A percentile compares a stretch with the other conserved stretches of the same genome.
Evolutionary conservation across 352 stramenopile genomes (phyloP).

Genomic region (Globisporangium echinulatum): DNA sequence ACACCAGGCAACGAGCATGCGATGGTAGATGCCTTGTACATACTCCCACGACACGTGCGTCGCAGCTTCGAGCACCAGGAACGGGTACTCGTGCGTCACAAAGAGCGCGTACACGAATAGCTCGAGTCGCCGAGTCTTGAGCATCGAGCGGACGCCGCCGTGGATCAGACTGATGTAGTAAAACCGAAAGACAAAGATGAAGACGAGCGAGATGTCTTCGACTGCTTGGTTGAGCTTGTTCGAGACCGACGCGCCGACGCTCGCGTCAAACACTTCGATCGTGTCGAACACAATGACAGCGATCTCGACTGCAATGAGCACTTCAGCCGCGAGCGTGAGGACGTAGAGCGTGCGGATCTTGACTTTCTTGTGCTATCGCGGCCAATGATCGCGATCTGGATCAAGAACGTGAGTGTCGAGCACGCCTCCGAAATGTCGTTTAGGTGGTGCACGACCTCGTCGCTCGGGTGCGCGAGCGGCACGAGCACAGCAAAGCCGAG

Average conservation of each 20-base stretch:
- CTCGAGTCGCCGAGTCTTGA: slow-evolving; percentile 15
- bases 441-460: slow-evolving; percentile 11
- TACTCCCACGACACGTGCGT: slow-evolving; percentile 34
- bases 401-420: slow-evolving; percentile 25
- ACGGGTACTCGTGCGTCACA: slow-evolving; percentile 36
- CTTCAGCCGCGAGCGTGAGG: slow-evolving; percentile 17
- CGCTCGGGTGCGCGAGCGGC: slow-evolving; percentile 16
- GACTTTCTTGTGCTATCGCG: slow-evolving; percentile 22
- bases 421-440: slow-evolving; percentile 33
- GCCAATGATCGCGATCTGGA: slow-evolving; percentile 32
- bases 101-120: slow-evolving; percentile 23
- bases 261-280: neutral
- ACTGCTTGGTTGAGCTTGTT: slow-evolving; percentile 16
- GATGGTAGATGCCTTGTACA: slow-evolving; percentile 33
- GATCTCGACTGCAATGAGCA: slow-evolving; percentile 12
- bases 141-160: slow-evolving; percentile 1
- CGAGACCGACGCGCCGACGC: neutral
- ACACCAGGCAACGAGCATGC: slow-evolving; percentile 15
- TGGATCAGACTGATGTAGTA: slow-evolving; percentile 20
- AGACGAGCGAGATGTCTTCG: slow-evolving; percentile 24
- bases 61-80: slow-evolving; percentile 8
- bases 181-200: slow-evolving; percentile 35
- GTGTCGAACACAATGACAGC: neutral
- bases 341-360: slow-evolving; percentile 17
- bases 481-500: slow-evolving; percentile 18